Percentiles rank a stretch among this genome's conserved stretches.
Evolutionary conservation across 108 stramenopile genomes (phyloP).

Genomic region (Craspedostauros australis): DNA sequence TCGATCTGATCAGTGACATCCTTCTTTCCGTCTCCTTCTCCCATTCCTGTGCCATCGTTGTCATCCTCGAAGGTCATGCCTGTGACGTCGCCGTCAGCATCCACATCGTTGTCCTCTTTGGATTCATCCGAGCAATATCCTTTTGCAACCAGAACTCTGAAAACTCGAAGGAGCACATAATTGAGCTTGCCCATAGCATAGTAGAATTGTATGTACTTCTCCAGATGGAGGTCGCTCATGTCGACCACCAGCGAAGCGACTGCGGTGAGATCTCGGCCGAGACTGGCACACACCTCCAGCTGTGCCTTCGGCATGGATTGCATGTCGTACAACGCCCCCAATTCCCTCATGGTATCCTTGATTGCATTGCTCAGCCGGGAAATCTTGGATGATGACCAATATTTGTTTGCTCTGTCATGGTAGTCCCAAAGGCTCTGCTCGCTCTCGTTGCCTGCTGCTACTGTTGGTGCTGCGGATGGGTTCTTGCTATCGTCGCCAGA

Average conservation of each 20-base stretch:
- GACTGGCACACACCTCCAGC: slow-evolving; percentile 41
- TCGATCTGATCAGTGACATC: slow-evolving; percentile 98
- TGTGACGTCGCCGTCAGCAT: slow-evolving; percentile 53
- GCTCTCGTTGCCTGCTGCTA: too few relatives aligned
- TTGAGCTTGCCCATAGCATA: slow-evolving; percentile 64
- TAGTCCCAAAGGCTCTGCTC: too few relatives aligned
- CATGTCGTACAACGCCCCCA: background rate
- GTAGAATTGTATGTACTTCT: slow-evolving; percentile 45
- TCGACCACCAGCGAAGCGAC: too few relatives aligned
- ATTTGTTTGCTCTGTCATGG: too few relatives aligned
- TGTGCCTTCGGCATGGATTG: background rate
- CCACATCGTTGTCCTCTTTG: slow-evolving; percentile 65
- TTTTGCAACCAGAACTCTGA: slow-evolving; percentile 84
- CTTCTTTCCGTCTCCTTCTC: slow-evolving; percentile 93
- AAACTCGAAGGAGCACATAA: slow-evolving; percentile 85
- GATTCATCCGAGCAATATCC: slow-evolving; percentile 90
- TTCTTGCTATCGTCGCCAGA: too few relatives aligned
- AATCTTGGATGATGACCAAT: too few relatives aligned
- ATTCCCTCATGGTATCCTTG: background rate
- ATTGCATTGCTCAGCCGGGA: too few relatives aligned
- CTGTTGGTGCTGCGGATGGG: too few relatives aligned
- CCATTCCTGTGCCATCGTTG: slow-evolving; percentile 98
- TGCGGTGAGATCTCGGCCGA: too few relatives aligned
- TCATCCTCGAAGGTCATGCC: slow-evolving; percentile 92
- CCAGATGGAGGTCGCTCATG: too few relatives aligned